Percentiles rank a stretch among this genome's conserved stretches.
phyloP scores from a whole-genome alignment of 805 yeast genomes.

The Nakazawaea wyomingensis region DNA sequence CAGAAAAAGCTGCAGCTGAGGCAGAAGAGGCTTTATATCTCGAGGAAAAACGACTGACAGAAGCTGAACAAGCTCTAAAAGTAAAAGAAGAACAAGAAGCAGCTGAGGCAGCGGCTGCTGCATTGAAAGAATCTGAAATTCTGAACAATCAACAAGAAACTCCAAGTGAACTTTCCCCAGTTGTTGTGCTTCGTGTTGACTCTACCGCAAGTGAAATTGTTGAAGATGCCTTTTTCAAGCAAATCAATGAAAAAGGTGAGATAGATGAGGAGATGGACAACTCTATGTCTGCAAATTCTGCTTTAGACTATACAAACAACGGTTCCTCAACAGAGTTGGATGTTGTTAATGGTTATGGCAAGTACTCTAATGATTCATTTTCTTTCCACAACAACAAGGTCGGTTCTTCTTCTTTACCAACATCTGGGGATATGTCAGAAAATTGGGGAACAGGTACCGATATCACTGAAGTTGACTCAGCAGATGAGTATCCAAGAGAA shows the following conservation, averaged over 20 bases:
- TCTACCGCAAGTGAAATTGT: slow-evolving; percentile 1
- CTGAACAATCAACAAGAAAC: neutral
- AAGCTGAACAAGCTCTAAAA: neutral
- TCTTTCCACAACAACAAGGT: neutral
- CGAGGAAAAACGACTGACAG: neutral
- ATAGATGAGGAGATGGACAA: neutral
- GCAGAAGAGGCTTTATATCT: neutral
- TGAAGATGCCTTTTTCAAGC: neutral
- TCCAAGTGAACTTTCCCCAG: too few species aligned
- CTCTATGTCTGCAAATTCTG: neutral
- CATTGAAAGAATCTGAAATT: neutral
- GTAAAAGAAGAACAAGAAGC: slow-evolving; percentile 1
- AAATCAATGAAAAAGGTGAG: neutral
- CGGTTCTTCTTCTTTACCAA: neutral
- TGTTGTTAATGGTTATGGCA: neutral
- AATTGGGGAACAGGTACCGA: slow-evolving; percentile 23
- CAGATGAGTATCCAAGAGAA: slow-evolving; percentile 16
- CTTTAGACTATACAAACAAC: neutral
- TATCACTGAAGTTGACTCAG: slow-evolving; percentile 19
- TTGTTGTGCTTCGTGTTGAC: neutral
- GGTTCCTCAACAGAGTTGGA: neutral
- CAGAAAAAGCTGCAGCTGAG: slow-evolving; percentile 3
- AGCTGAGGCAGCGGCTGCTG: too few species aligned
- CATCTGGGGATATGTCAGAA: slow-evolving; percentile 22
- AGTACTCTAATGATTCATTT: neutral